phyloP scores from a whole-genome alignment of 1,284 basidiomycete species.

The Naganishia sp. region DNA sequence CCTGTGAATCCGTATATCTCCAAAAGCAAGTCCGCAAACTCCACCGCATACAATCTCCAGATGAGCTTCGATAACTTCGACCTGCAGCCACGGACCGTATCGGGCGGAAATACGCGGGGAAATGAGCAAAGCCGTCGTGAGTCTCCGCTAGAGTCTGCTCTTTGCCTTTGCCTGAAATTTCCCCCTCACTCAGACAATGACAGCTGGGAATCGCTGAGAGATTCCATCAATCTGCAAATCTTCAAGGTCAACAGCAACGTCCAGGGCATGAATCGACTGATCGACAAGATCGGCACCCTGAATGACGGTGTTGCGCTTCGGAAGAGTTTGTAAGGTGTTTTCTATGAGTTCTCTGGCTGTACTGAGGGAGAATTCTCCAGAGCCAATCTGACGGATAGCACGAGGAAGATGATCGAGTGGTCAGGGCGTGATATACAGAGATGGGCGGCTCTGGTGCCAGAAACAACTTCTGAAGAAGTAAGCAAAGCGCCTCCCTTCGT shows the following conservation, averaged over 20 bases:
- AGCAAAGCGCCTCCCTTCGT: neutral
- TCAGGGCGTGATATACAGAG: conserved; percentile 90
- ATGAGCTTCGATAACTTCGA: conserved; percentile 13
- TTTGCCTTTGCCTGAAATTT: neutral
- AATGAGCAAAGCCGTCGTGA: neutral
- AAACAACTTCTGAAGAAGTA: neutral
- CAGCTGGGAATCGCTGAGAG: conserved; percentile 73
- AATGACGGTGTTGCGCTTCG: conserved; percentile 72
- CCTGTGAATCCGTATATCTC: no score
- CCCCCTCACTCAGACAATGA: conserved; percentile 37
- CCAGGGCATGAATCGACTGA: conserved; percentile 86
- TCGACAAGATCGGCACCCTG: conserved; percentile 82
- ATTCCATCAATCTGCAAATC: conserved; percentile 86
- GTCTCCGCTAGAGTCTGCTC: neutral
- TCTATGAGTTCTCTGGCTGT: conserved; percentile 1
- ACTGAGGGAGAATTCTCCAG: conserved; percentile 38
- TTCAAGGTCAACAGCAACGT: conserved; percentile 99
- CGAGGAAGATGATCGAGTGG: conserved; percentile 89
- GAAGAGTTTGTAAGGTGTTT: conserved; percentile 46
- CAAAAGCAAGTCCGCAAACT: no score
- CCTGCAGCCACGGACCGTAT: neutral
- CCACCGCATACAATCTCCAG: neutral
- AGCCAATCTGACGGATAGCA: conserved; percentile 85
- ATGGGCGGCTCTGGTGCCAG: conserved; percentile 67
- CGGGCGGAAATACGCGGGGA: neutral